A percentile compares a stretch with the other conserved stretches of the same genome.
These are phyloP conservation scores for Nakazawaea sp. DNA, from an alignment of 805 yeast species.

Conservation along the genomic window DNA sequence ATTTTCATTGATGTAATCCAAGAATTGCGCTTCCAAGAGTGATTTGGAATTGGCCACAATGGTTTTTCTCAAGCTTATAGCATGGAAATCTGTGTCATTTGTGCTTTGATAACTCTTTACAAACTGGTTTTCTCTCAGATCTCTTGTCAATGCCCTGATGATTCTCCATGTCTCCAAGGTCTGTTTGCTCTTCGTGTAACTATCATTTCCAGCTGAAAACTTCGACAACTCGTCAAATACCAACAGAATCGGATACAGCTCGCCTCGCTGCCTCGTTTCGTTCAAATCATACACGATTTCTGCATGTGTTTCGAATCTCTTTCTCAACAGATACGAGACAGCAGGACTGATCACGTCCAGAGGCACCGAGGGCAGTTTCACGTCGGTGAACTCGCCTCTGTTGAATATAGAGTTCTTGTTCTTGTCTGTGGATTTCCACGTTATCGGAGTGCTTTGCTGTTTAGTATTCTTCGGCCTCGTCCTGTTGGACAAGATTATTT, in stretches of 20 bases:
- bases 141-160: slow-evolving; percentile 37
- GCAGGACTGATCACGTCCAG: slow-evolving; percentile 20
- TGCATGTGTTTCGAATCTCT: slow-evolving; percentile 71
- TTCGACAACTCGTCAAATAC: slow-evolving; percentile 57
- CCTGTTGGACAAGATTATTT: slow-evolving; percentile 19
- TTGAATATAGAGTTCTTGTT: slow-evolving; percentile 20
- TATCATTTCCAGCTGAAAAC: too few relatives aligned
- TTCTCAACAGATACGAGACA: slow-evolving; percentile 31
- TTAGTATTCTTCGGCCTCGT: too few relatives aligned
- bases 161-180: slow-evolving; percentile 61
- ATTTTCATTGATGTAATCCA: slow-evolving; percentile 62
- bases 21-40: slow-evolving; percentile 72
- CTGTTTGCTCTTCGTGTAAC: slow-evolving; percentile 45
- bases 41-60: slow-evolving; percentile 49
- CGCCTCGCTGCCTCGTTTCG: slow-evolving; percentile 37
- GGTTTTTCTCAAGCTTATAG: slow-evolving; percentile 30
- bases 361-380: slow-evolving; percentile 14
- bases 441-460: slow-evolving; percentile 1
- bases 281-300: slow-evolving; percentile 64
- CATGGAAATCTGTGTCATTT: slow-evolving; percentile 21
- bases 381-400: slow-evolving; percentile 24
- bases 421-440: slow-evolving; percentile 25
- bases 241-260: slow-evolving; percentile 48
- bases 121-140: slow-evolving; percentile 26
- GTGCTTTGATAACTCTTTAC: slow-evolving; percentile 22